Evolutionary conservation across 176 grass and related monocot genomes (phyloP).

Genomic region (Eragrostis curvula): DNA sequence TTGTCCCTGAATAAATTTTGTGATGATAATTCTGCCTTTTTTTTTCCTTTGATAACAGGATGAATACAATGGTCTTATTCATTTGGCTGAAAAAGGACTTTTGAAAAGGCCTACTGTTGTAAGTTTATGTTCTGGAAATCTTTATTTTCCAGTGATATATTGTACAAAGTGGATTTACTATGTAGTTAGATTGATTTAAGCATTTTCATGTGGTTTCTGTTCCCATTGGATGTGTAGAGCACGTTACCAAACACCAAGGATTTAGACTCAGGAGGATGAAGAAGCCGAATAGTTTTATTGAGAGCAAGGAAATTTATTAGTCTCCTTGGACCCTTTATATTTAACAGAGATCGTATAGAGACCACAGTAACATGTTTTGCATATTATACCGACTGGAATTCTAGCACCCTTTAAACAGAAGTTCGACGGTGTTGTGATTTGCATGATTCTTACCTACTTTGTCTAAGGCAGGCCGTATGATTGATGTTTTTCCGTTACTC

Average conservation of each 20-base stretch:
- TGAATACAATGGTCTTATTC: conserved; percentile 65
- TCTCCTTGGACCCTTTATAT: conserved; percentile 2
- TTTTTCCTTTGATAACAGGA: conserved; percentile 61
- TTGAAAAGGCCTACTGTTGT: conserved; percentile 80
- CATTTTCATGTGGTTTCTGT: not conserved
- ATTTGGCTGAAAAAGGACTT: conserved; percentile 59
- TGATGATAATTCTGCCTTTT: conserved; percentile 31
- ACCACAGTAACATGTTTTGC: not conserved
- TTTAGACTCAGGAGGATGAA: not conserved
- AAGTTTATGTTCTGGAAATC: conserved; percentile 42
- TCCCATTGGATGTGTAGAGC: conserved; percentile 21
- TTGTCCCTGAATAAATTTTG: conserved; percentile 1
- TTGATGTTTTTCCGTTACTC: conserved; percentile 14
- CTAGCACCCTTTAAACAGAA: not conserved
- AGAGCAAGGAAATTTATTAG: not conserved
- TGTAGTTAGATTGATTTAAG: conserved; percentile 23
- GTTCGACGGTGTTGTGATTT: not conserved
- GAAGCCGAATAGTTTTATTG: conserved; percentile 13
- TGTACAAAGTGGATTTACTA: not conserved
- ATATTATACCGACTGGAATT: not conserved
- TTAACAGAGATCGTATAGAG: conserved; percentile 6
- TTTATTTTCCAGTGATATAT: not conserved
- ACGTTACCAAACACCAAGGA: conserved; percentile 2
- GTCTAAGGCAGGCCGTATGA: not conserved
- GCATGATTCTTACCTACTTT: not conserved